phyloP scores from a whole-genome alignment of 1,139 yeast genomes.

The Scheffersomyces cryptocercus region DNA sequence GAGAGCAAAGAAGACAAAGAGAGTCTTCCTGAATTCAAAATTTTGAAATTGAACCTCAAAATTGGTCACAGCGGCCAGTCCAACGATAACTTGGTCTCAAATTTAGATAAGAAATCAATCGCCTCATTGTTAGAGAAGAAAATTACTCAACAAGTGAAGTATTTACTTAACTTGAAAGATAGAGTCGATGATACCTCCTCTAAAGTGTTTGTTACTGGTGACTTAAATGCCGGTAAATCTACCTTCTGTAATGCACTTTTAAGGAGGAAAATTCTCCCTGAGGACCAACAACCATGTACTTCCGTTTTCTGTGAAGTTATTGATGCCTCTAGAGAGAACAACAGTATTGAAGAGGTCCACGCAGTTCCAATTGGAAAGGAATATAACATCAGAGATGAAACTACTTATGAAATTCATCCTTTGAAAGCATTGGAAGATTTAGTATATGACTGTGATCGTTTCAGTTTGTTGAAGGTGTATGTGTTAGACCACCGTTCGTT shows the following conservation, averaged over 20 bases:
- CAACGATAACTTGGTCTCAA: constrained; percentile 43
- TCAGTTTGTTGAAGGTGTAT: constrained; percentile 74
- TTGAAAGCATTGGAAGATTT: constrained; percentile 63
- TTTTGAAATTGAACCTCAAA: constrained; percentile 65
- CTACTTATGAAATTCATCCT: constrained; percentile 61
- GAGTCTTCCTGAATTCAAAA: constrained; percentile 48
- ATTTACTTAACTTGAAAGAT: constrained; percentile 70
- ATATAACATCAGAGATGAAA: constrained; percentile 62
- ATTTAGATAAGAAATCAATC: constrained; percentile 64
- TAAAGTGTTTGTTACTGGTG: constrained; percentile 95
- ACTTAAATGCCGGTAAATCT: constrained; percentile 94
- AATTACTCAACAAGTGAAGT: constrained; percentile 61
- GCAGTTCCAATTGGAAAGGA: constrained; percentile 70
- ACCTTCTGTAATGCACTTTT: constrained; percentile 91
- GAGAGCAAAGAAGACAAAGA: constrained; percentile 19
- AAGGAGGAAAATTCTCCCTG: constrained; percentile 79
- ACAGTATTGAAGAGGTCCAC: constrained; percentile 84
- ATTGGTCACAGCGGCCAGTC: constrained; percentile 49
- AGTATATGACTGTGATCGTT: constrained; percentile 75
- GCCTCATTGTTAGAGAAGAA: constrained; percentile 67
- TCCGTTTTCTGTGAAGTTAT: constrained; percentile 93
- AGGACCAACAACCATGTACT: constrained; percentile 98
- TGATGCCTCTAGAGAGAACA: constrained; percentile 73
- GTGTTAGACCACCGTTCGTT: constrained; percentile 73
- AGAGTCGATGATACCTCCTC: constrained; percentile 91